Evolutionary conservation across 495 filamentous ascomycete genomes (phyloP).

Genomic region (Schizothecium vesticola): DNA sequence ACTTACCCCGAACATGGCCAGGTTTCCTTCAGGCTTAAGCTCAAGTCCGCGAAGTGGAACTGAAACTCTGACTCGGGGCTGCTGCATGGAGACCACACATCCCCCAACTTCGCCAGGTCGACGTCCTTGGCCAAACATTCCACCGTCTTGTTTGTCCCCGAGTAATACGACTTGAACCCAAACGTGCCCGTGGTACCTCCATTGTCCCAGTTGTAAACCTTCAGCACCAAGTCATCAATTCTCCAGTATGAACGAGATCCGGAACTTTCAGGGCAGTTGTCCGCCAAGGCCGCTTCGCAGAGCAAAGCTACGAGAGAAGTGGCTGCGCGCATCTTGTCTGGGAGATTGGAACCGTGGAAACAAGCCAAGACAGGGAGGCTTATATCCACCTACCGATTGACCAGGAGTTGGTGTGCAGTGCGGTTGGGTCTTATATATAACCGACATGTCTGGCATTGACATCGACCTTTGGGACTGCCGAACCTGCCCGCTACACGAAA

Average conservation of each 20-base stretch:
- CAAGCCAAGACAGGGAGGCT: conserved; percentile 1
- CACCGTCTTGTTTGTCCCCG: conserved; percentile 22
- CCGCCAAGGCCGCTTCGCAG: conserved; percentile 13
- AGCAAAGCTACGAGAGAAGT: conserved; percentile 15
- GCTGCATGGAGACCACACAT: conserved; percentile 20
- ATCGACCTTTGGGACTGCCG: conserved; percentile 11
- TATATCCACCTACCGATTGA: too few species aligned
- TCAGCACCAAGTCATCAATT: conserved; percentile 22
- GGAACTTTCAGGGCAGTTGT: conserved; percentile 17
- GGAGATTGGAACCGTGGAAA: conserved; percentile 8
- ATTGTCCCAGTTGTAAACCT: conserved; percentile 24
- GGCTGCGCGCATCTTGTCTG: conserved; percentile 15
- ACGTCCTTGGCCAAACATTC: conserved; percentile 20
- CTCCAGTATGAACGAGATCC: conserved; percentile 16
- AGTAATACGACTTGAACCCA: conserved; percentile 23
- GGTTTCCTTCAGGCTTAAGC: conserved; percentile 21
- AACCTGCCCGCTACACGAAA: conserved; percentile 17
- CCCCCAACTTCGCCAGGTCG: conserved; percentile 20
- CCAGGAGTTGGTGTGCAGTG: neutral
- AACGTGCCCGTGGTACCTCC: conserved; percentile 22
- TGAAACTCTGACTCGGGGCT: conserved; percentile 21
- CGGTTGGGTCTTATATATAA: conserved; percentile 5
- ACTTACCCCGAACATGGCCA: conserved; percentile 24
- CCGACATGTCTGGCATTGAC: conserved; percentile 5
- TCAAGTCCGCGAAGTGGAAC: conserved; percentile 17